Base-by-base conservation (phyloP, 306 rosid species). In the Vigna hirtella region DNA sequence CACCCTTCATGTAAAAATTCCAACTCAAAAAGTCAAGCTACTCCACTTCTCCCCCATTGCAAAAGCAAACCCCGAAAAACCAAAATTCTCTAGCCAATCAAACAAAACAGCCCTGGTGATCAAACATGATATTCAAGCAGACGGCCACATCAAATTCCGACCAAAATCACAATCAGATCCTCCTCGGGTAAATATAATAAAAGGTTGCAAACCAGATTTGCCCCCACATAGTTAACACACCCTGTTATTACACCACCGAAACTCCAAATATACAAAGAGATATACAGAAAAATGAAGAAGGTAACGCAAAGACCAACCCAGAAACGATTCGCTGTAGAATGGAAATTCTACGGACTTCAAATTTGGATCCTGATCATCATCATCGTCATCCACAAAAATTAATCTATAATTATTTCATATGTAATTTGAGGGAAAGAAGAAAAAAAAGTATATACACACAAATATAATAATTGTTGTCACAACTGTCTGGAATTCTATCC, bases 171-270 rank as follows among this genome's bases (percentile, higher is more conserved):
- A 76, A 81, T 48, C 76, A 77, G 79, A 82, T 82, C 84, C 51
- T 83, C 76, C 26, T 13, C 9, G 12, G 50, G 71, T n/a, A 65
- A 74, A 69, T 13, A 22, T 58, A 45, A 72, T 6, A 42, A 65
- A 18, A 26, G 59, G 58, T 7, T 38, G 48, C 49, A 70, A 59
- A 53, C 56, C 61, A 38, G 66, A 69, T 78, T 74, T 1, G 73
- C 74, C 48, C 52, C 79, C 88, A 73, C 84, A 88, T 64, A 74
- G 62, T 65, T 64, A 62, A 66, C 59, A 86, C 79, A 70, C 85
- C 81, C 81, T 47, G 79, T 74, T 73, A 77, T 74, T 73, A 11
- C 26, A 56, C 66, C 26, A 56, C 66, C 58, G 42, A 66, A 74
- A 81, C 76, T 69, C 69, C 78, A 34, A 55, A 40, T 38, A 71